Base-by-base conservation (phyloP, 345 rosid genomes). In the Populus nigra region DNA sequence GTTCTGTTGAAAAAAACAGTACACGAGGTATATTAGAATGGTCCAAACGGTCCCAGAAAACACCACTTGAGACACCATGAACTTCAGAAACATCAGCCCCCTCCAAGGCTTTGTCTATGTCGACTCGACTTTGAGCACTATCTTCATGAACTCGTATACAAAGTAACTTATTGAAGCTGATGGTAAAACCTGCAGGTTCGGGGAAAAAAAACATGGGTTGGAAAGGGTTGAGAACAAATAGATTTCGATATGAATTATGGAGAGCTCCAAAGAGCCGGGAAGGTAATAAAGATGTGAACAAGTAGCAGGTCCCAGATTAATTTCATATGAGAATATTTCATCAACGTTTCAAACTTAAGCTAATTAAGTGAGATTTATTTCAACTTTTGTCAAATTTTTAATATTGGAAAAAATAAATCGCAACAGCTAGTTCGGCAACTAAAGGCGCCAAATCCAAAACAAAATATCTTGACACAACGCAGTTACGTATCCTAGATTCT, bases 81-180 rank as follows among this genome's bases (percentile, higher is more conserved):
- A 45, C 33, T 76, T 35, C n/a, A 6, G 4, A 55, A 67, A 50
- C 50, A 66, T n/a, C 69, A 8, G 68, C 10, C 39, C 31, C 55
- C 69, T 31, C 66, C 41, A 65, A 5, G 73, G 31, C 68, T 49
- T 11, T 43, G 62, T 74, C 84, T 87, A 87, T 27, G 84, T 45
- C 0, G 84, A 90, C 77, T 95, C 93, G 72, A 91, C 98, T 84
- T 91, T 85, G 69, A 95, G 95, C 78, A 91, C 91, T 76, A 91
- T 88, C 93, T 95, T 95, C 97, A 91, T 87, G 84, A 86, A 93
- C 78, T 95, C 97, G 45, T 93, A 91, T 50, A 93, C 88, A 9
- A 91, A 83, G 88, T 90, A 93, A 82, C 98, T 93, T 88, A 93
- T 91, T 29, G 96, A 92, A 79, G 96, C 98, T 0, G 98, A 95